phyloP scores from a whole-genome alignment of 2,329 filamentous ascomycete genomes.

The Fusarium coffeatum region DNA sequence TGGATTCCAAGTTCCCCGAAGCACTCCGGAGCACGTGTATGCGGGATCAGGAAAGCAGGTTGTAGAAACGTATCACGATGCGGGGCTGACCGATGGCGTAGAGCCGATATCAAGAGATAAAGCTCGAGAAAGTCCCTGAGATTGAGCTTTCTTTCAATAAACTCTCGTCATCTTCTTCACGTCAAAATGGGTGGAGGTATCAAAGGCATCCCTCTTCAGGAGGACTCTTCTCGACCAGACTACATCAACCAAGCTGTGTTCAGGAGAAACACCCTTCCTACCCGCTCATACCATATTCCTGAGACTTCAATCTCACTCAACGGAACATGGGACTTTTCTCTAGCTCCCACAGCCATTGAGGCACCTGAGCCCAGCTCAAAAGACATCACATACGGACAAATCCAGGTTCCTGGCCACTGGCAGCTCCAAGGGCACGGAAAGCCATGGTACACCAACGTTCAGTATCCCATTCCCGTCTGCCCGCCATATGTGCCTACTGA shows the following conservation, averaged over 20 bases:
- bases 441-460: constrained; percentile 76
- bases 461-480: constrained; percentile 73
- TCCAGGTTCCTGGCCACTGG: constrained; percentile 74
- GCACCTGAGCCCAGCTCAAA: constrained; percentile 57
- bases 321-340: constrained; percentile 68
- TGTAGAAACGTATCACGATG: constrained; percentile 27
- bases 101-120: constrained; percentile 24
- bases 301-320: constrained; percentile 63
- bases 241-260: constrained; percentile 64
- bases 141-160: neutral
- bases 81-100: constrained; percentile 16
- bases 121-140: constrained; percentile 6
- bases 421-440: constrained; percentile 75
- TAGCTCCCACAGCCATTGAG: constrained; percentile 58
- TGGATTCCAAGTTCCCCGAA: constrained; percentile 16
- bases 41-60: neutral
- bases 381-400: constrained; percentile 62
- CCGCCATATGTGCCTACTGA: constrained; percentile 71
- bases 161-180: neutral
- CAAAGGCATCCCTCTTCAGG: constrained; percentile 50
- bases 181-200: constrained; percentile 37
- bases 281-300: constrained; percentile 65
- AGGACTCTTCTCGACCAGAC: constrained; percentile 56
- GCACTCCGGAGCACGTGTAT: constrained; percentile 28
- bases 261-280: constrained; percentile 63